phyloP scores from a whole-genome alignment of 306 rosid genomes.

The Prunus fruticosa region DNA sequence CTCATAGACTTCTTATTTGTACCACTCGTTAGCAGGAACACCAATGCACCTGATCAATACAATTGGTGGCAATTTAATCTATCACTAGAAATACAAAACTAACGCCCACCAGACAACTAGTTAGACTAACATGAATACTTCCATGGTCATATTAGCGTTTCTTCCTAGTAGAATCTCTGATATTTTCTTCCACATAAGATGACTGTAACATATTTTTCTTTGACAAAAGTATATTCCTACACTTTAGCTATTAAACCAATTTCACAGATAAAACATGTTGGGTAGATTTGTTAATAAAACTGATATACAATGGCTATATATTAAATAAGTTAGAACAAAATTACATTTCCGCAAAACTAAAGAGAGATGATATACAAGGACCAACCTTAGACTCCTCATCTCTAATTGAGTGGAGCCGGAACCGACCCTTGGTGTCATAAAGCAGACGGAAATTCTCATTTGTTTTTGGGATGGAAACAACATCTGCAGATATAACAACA shows the following conservation, averaged over 20 bases:
- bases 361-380: neutral
- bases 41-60: too few species aligned
- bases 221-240: neutral
- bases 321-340: neutral
- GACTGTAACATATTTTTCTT: neutral
- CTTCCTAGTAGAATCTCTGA: neutral
- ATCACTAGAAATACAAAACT: neutral
- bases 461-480: conserved; percentile 81
- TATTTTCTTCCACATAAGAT: neutral
- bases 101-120: neutral
- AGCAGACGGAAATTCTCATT: conserved; percentile 88
- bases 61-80: neutral
- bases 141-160: neutral
- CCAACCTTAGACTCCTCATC: conserved; percentile 86
- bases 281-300: neutral
- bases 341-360: neutral
- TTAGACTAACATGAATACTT: neutral
- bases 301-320: neutral
- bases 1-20: neutral
- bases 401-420: conserved; percentile 75
- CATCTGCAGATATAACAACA: conserved; percentile 42
- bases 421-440: conserved; percentile 85
- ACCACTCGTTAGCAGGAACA: neutral
- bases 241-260: neutral
- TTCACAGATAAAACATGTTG: neutral